Percentiles rank a stretch among this genome's conserved stretches.
Conservation (phyloP, 2,329 filamentous ascomycete species). For the Trichothecium sympodiale region DNA sequence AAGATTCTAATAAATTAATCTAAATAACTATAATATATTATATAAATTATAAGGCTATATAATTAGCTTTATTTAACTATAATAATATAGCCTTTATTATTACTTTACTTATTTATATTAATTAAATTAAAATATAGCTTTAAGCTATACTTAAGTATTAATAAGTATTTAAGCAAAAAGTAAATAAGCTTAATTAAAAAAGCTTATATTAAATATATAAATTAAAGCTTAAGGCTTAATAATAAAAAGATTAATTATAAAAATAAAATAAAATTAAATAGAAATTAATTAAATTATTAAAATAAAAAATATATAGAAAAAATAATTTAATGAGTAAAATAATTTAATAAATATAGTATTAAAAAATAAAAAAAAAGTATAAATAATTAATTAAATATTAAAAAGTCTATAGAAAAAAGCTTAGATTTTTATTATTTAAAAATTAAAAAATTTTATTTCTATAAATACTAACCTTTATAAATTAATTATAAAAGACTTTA, state of each 20-base stretch:
- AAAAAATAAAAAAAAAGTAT: not conserved
- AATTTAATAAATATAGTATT: no score
- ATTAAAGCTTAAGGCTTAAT: constrained; percentile 9
- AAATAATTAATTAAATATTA: not conserved
- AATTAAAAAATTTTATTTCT: not conserved
- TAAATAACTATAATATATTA: not conserved
- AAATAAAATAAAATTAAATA: no score
- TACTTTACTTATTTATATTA: constrained; percentile 1
- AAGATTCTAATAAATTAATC: no score
- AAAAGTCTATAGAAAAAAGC: not conserved
- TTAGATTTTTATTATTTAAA: not conserved
- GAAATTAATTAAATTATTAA: not conserved
- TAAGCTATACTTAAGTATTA: no score
- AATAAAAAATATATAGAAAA: no score
- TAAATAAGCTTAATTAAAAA: no score
- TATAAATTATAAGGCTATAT: constrained; percentile 1
- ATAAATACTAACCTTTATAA: no score
- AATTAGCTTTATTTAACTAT: constrained; percentile 5
- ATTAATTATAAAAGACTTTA: no score
- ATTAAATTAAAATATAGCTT: no score
- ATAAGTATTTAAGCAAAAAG: no score
- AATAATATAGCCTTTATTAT: constrained; percentile 3
- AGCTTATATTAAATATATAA: constrained; percentile 8
- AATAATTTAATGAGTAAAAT: no score
- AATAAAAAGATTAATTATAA: constrained; percentile 3